Percentiles rank a stretch among this genome's conserved stretches.
Conservation (phyloP, 495 filamentous ascomycete genomes). For the Jackrogersella multiformis region DNA sequence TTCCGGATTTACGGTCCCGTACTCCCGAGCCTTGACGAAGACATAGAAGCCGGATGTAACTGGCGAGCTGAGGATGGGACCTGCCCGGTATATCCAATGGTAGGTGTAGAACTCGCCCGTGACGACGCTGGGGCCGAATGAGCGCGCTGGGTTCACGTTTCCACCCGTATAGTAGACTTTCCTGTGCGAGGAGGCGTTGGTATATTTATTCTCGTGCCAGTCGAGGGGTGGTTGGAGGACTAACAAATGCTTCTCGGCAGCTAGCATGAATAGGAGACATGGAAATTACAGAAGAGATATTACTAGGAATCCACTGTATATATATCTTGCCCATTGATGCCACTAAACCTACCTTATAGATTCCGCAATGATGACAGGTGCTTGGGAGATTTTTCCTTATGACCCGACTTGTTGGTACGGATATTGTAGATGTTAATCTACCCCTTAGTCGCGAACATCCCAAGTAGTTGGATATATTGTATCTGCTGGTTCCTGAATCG, state of each 20-base stretch:
- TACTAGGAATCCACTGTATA: slow-evolving; percentile 71
- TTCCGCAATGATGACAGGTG: neutral
- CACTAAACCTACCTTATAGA: neutral
- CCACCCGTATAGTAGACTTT: slow-evolving; percentile 70
- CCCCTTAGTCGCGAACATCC: neutral
- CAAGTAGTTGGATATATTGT: neutral
- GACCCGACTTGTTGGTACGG: neutral
- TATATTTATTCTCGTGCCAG: slow-evolving; percentile 7
- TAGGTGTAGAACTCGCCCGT: slow-evolving; percentile 68
- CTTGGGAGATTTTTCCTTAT: neutral
- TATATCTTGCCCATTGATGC: too few relatives aligned
- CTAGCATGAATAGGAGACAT: neutral
- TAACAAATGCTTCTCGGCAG: neutral
- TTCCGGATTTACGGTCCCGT: slow-evolving; percentile 73
- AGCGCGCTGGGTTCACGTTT: slow-evolving; percentile 67
- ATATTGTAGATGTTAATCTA: neutral
- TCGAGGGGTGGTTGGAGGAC: neutral
- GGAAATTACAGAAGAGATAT: slow-evolving; percentile 61
- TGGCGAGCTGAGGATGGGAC: slow-evolving; percentile 64
- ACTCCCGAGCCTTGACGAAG: slow-evolving; percentile 72
- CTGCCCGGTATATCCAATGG: slow-evolving; percentile 78
- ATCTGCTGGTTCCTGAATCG: slow-evolving; percentile 13
- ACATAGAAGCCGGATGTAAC: slow-evolving; percentile 74
- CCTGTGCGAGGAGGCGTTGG: slow-evolving; percentile 17
- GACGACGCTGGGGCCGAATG: slow-evolving; percentile 65